Evolutionary conservation across 2,329 filamentous ascomycete genomes (phyloP), one percentile per base, ranked within the genome.

Genomic region (Lasiodiplodia gonubiensis): DNA sequence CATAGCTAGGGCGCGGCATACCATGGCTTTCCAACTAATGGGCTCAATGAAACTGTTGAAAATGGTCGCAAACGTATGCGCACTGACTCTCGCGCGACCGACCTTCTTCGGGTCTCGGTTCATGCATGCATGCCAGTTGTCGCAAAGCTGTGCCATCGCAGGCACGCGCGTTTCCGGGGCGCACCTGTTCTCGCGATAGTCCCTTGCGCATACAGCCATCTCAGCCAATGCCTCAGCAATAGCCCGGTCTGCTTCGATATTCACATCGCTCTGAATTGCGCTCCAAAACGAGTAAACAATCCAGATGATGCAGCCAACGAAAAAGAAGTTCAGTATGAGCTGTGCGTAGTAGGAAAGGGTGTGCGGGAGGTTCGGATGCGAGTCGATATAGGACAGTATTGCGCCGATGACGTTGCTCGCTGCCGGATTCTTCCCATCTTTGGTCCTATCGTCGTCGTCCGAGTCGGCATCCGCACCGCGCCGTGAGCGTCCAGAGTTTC

Each of bases 31-130:
- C 79, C 92, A 90, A 70, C 91, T 93, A 78, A 98, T 94, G 6
- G 92, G 89, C 73, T 97, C 93, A 4, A 97, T 90, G 77, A 98
- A 97, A 74, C 91, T 90, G 77, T 98, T 97, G 79, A 98, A 90
- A 49, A 99, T 97, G 75, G 93, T 89, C 0, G 94, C 94, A 75
- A 97, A 91, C 30, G 94, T 95, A 74, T 92, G 90, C 5, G 93
- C 94, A 21, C 91, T 92, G 48, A 97, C 88, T 73, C 90, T 90
- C 51, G 94, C 90, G 46, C 90, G 86, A 71, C 92, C 93, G 67
- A 97, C 88, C 67, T 88, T 88, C 53, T 89, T 85, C 0, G 93
- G 90, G 74, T 97, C 92, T 71, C 90, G 88, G 71, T 90, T 89
- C 92, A 97, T 97, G 80, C 95, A 98, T 37, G 88, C 83, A 70